Evolutionary conservation across 768 basidiomycete genomes (phyloP), one percentile per base, ranked within the genome.

Genomic region (Agrocybe praecox): DNA sequence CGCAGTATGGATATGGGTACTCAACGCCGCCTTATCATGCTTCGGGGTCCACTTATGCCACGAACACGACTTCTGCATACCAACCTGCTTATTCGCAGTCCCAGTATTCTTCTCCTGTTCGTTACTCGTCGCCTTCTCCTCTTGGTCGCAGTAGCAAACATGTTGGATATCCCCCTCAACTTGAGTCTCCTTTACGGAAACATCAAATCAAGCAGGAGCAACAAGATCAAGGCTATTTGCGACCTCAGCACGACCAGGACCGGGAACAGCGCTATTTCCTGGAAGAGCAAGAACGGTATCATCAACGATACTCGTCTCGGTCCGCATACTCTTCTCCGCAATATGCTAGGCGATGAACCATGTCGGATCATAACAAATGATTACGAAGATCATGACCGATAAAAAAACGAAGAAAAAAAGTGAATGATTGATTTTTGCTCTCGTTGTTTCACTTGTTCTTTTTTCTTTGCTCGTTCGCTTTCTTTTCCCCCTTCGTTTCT

Each of bases 21-120:
- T 36, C 53, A 5, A 55, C 53, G 11, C 53, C 53, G 29, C 53
- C 53, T 36, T 47, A 48, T 44, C 40, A 40, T 6, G 19, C 40
- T 23, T 44, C 22, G 11, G 22, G 22, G n/a, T 18, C 21, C 26
- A 14, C 23, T 6, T 11, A 17, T 19, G 10, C 50, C 11, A 22
- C 36, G 33, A 36, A 10, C 19, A 6, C 33, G 50, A 19, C 36
- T 12, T 22, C 42, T 32, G 32, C 32, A 21, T 47, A 55, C 33
- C 8, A 45, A 6, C 49, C 44, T 33, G 49, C 3, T 23, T 46
- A 55, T 11, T 58, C 56, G 33, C 56, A 57, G 19, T 57, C 57
- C 2, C 57, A 58, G 26, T 58, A 53, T 23, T 58, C 57, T 6
- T 58, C 57, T 19, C 57, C 57, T n/a, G 57, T 58, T 0, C 49